A percentile compares a stretch with the other conserved stretches of the same genome.
Evolutionary conservation across 2,329 filamentous ascomycete genomes (phyloP).

Genomic region (Escovopsis sp.): DNA sequence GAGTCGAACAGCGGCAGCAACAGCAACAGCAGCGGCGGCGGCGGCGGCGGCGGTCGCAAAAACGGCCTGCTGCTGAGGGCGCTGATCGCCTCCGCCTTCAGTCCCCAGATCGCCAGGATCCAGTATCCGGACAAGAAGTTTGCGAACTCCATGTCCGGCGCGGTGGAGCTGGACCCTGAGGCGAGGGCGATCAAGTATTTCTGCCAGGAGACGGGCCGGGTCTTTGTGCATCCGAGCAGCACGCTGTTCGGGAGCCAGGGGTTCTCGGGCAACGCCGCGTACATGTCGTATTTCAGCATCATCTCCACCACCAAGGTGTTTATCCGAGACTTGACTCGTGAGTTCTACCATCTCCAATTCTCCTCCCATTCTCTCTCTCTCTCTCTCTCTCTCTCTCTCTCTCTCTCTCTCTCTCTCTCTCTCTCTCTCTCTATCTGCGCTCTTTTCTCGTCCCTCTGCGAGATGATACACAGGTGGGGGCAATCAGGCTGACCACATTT

Average conservation of each 20-base stretch:
- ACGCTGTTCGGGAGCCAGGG: slow-evolving; percentile 72
- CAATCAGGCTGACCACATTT: slow-evolving; percentile 2
- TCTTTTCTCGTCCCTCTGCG: too few relatives aligned
- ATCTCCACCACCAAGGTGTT: slow-evolving; percentile 89
- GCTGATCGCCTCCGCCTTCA: slow-evolving; percentile 58
- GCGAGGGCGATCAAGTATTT: slow-evolving; percentile 88
- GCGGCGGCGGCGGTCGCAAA: slow-evolving; percentile 20
- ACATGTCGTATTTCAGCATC: slow-evolving; percentile 81
- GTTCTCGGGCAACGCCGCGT: slow-evolving; percentile 61
- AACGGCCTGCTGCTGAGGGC: slow-evolving; percentile 44
- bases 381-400: not conserved
- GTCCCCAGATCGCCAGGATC: slow-evolving; percentile 81
- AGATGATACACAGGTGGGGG: too few relatives aligned
- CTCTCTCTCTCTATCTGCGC: not conserved
- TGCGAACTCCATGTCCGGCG: slow-evolving; percentile 69
- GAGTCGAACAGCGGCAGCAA: slow-evolving; percentile 6
- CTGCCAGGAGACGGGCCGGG: slow-evolving; percentile 67
- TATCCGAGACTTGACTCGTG: slow-evolving; percentile 77
- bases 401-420: not conserved
- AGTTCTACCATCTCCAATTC: slow-evolving; percentile 20
- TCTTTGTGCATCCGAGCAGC: slow-evolving; percentile 86
- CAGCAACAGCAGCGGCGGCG: slow-evolving; percentile 16
- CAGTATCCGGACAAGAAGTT: slow-evolving; percentile 95
- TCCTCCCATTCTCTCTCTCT: not conserved
- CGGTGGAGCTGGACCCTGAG: slow-evolving; percentile 86